phyloP scores from a whole-genome alignment of 2,329 filamentous ascomycete species.

The Venturia nashicola region DNA sequence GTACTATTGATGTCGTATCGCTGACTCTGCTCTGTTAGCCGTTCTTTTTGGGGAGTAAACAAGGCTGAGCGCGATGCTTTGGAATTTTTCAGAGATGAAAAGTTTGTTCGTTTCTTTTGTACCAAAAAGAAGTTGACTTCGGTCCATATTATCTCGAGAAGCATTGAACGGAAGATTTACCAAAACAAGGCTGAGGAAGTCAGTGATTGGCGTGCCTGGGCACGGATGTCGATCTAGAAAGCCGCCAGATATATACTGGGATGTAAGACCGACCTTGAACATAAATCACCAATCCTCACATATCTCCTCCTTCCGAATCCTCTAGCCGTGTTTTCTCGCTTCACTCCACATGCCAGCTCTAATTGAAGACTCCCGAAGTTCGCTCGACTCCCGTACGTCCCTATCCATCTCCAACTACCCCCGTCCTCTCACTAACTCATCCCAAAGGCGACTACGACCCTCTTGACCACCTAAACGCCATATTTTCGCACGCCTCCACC shows the following conservation, averaged over 20 bases:
- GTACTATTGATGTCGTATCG: no score
- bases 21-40: not conserved
- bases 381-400: slow-evolving; percentile 8
- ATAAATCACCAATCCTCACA: not conserved
- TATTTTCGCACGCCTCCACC: slow-evolving; percentile 83
- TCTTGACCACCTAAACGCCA: slow-evolving; percentile 79
- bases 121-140: not conserved
- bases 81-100: no score
- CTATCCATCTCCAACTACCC: not conserved
- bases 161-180: not conserved
- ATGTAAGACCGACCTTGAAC: not conserved
- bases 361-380: not conserved
- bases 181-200: not conserved
- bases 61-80: not conserved
- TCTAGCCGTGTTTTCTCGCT: not conserved
- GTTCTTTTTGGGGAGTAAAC: not conserved
- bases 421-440: not conserved
- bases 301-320: not conserved
- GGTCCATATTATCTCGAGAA: not conserved
- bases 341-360: slow-evolving; percentile 2
- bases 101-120: no score
- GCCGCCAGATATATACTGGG: not conserved
- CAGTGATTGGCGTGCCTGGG: not conserved
- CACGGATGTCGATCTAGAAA: not conserved
- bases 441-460: slow-evolving; percentile 71